phyloP scores from a whole-genome alignment of 225 moss, liverwort and hornwort genomes.

The Pleurozium schreberi region DNA sequence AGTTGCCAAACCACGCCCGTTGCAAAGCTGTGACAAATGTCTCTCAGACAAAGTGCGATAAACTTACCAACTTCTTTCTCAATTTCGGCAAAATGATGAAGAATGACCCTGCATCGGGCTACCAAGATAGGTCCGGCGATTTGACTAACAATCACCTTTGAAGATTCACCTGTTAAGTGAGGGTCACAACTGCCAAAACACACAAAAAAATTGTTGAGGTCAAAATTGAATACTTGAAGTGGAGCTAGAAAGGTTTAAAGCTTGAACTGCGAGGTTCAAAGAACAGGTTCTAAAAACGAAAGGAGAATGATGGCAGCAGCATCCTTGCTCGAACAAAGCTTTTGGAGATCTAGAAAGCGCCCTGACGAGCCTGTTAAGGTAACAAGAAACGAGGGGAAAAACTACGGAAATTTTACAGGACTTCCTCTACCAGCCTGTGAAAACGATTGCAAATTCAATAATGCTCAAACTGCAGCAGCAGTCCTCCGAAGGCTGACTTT shows the following conservation, averaged over 20 bases:
- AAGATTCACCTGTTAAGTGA: conserved; percentile 25
- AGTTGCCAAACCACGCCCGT: neutral
- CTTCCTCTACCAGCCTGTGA: neutral
- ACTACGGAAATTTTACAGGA: neutral
- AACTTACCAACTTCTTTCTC: conserved; percentile 39
- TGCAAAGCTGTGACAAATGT: neutral
- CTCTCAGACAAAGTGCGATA: neutral
- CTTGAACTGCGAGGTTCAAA: neutral
- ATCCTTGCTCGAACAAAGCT: neutral
- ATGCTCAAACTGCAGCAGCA: neutral
- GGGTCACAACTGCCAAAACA: conserved; percentile 31
- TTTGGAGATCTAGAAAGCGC: neutral
- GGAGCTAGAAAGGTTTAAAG: neutral
- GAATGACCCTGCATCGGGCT: conserved; percentile 33
- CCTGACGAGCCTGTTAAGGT: neutral
- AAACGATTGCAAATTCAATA: neutral
- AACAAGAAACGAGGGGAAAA: neutral
- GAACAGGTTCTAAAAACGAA: neutral
- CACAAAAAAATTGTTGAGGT: neutral
- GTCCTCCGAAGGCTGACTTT: neutral
- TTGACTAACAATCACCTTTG: conserved; percentile 37
- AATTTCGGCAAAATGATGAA: conserved; percentile 39
- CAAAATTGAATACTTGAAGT: neutral
- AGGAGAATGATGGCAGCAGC: neutral
- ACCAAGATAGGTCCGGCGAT: conserved; percentile 29